phyloP scores from a whole-genome alignment of 2,329 filamentous ascomycete species.

The Alternaria dauci region DNA sequence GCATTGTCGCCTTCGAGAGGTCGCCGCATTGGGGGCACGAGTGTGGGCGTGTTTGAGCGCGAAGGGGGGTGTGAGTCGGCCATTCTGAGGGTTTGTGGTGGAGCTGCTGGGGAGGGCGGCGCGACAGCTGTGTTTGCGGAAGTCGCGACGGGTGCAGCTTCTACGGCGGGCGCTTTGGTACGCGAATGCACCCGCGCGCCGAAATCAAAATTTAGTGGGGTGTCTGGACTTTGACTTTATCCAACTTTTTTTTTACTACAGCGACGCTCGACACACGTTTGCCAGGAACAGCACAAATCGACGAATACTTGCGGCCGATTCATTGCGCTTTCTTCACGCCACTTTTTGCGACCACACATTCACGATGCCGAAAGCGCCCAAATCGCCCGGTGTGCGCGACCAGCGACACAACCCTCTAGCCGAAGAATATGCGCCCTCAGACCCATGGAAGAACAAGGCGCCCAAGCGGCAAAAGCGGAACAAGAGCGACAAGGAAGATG shows the following conservation, averaged over 20 bases:
- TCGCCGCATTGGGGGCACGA: constrained; percentile 67
- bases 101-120: constrained; percentile 10
- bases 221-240: constrained; percentile 7
- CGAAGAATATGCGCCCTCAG: constrained; percentile 81
- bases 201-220: constrained; percentile 24
- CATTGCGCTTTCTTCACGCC: background rate
- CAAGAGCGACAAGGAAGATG: constrained; percentile 61
- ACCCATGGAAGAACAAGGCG: constrained; percentile 72
- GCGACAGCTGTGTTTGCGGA: constrained; percentile 12
- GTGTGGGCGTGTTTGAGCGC: constrained; percentile 48
- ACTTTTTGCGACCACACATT: background rate
- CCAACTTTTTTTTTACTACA: constrained; percentile 15
- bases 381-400: constrained; percentile 62
- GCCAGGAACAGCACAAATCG: background rate
- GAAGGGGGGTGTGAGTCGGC: constrained; percentile 46
- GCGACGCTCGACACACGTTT: background rate
- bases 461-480: constrained; percentile 69
- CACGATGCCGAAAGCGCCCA: constrained; percentile 80
- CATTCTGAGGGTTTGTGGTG: constrained; percentile 34
- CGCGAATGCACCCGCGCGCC: constrained; percentile 8
- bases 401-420: constrained; percentile 90
- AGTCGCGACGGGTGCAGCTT: constrained; percentile 16
- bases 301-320: background rate
- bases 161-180: constrained; percentile 24
- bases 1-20: constrained; percentile 73